These are phyloP conservation scores for Myriosclerotinia scirpicola DNA, from an alignment of 2,329 filamentous ascomycete species.

Conservation along the genomic window DNA sequence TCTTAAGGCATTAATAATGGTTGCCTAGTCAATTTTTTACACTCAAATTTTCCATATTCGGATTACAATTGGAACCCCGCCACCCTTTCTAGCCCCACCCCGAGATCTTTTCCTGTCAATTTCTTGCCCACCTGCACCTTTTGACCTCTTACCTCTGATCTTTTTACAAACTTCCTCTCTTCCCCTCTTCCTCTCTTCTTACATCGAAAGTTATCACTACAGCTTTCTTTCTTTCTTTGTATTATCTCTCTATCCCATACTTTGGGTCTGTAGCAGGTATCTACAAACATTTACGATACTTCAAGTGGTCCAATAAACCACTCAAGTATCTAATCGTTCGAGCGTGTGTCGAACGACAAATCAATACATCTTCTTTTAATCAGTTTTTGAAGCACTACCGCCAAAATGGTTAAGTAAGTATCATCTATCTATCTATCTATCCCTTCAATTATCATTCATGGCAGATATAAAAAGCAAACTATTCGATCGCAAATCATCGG, in stretches of 20 bases:
- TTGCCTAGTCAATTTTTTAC: background rate
- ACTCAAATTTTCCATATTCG: background rate
- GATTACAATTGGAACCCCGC: slow-evolving; percentile 8
- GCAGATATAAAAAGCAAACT: background rate
- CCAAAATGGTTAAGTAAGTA: slow-evolving; percentile 99
- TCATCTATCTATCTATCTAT: background rate
- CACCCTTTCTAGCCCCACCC: slow-evolving; percentile 15
- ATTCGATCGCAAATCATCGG: background rate
- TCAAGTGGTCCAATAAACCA: slow-evolving; percentile 12
- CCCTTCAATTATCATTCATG: background rate
- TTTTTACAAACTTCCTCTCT: slow-evolving; percentile 8
- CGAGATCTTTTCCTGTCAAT: slow-evolving; percentile 21
- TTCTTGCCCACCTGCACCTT: slow-evolving; percentile 17
- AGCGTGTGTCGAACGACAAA: slow-evolving; percentile 26
- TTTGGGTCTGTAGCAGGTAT: slow-evolving; percentile 35
- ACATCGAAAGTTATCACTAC: slow-evolving; percentile 33
- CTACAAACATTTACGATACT: slow-evolving; percentile 26
- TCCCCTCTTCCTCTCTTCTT: slow-evolving; percentile 26
- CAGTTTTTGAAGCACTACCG: slow-evolving; percentile 62
- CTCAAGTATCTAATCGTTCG: slow-evolving; percentile 21
- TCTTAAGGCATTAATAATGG: slow-evolving; percentile 1
- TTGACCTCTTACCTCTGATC: too few species aligned
- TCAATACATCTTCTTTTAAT: slow-evolving; percentile 33
- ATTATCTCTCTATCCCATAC: slow-evolving; percentile 35
- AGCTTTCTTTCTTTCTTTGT: slow-evolving; percentile 35